Percentiles rank a stretch among this genome's conserved stretches.
phyloP scores from a whole-genome alignment of 192 early-diverging fungal genomes.

The Umbelopsis sp. region DNA sequence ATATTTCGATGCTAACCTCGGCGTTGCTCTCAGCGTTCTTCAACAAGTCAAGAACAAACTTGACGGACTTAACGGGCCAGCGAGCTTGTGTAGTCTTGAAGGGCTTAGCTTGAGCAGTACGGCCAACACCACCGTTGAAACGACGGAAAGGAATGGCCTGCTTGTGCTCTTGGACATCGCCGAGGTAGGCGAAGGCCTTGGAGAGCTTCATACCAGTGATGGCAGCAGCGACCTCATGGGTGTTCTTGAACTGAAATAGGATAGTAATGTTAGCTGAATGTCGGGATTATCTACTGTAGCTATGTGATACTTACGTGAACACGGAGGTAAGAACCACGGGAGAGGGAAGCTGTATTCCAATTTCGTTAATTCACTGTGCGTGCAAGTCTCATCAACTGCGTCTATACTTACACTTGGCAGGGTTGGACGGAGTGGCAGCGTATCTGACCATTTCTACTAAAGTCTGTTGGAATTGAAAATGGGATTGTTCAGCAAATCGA shows the following conservation, averaged over 20 bases:
- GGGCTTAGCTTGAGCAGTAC: constrained; percentile 95
- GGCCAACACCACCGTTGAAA: constrained; percentile 96
- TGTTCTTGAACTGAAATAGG: constrained; percentile 89
- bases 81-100: constrained; percentile 88
- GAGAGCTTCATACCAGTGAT: constrained; percentile 90
- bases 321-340: constrained; percentile 84
- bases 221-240: constrained; percentile 92
- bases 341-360: constrained; percentile 62
- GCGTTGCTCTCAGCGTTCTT: constrained; percentile 99
- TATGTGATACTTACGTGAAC: constrained; percentile 48
- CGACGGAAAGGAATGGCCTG: constrained; percentile 96
- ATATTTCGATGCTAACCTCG: constrained; percentile 56
- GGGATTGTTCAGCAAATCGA: constrained; percentile 21
- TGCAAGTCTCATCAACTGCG: neutral
- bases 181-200: constrained; percentile 91
- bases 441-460: constrained; percentile 76
- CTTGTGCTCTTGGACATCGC: constrained; percentile 96
- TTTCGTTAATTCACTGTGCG: neutral
- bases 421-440: constrained; percentile 82
- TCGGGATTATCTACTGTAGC: no score
- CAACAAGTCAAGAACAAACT: constrained; percentile 91
- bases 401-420: constrained; percentile 67
- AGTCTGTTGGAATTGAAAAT: constrained; percentile 30
- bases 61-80: constrained; percentile 97
- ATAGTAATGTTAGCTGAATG: neutral